phyloP scores from a whole-genome alignment of 371 early-diverging fungal genomes.

The Rhizopus stolonifer region DNA sequence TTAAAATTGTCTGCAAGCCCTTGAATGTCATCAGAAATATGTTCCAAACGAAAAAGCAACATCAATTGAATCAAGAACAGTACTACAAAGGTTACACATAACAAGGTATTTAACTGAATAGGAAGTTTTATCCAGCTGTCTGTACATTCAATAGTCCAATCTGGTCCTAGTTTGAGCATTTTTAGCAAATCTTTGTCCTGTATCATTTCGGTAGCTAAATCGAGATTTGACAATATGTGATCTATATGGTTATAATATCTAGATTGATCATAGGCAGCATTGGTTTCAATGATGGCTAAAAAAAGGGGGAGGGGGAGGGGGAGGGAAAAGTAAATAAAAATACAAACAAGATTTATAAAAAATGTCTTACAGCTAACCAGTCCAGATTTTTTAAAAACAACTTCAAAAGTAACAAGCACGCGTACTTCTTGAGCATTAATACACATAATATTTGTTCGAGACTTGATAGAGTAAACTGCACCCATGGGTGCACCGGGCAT shows the following conservation, averaged over 20 bases:
- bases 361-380: conserved; percentile 60
- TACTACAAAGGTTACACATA: too few species aligned
- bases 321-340: too few species aligned
- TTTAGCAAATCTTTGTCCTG: conserved; percentile 5
- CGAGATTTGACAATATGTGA: conserved; percentile 12
- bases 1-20: too few species aligned
- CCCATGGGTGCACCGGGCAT: conserved; percentile 78
- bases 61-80: too few species aligned
- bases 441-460: conserved; percentile 78
- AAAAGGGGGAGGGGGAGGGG: too few species aligned
- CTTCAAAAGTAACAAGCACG: conserved; percentile 57
- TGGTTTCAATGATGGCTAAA: conserved; percentile 28
- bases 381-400: conserved; percentile 64
- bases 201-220: conserved; percentile 8
- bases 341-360: neutral
- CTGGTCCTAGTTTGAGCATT: neutral
- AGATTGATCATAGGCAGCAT: conserved; percentile 21
- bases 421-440: conserved; percentile 54
- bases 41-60: too few species aligned
- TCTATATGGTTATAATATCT: conserved; percentile 14
- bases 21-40: too few species aligned
- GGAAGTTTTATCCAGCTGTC: too few species aligned
- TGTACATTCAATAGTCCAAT: too few species aligned
- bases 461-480: conserved; percentile 64
- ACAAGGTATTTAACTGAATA: too few species aligned